These are phyloP conservation scores for Hemileia vastatrix DNA, from an alignment of 1,284 basidiomycete species.

Conservation along the genomic window DNA sequence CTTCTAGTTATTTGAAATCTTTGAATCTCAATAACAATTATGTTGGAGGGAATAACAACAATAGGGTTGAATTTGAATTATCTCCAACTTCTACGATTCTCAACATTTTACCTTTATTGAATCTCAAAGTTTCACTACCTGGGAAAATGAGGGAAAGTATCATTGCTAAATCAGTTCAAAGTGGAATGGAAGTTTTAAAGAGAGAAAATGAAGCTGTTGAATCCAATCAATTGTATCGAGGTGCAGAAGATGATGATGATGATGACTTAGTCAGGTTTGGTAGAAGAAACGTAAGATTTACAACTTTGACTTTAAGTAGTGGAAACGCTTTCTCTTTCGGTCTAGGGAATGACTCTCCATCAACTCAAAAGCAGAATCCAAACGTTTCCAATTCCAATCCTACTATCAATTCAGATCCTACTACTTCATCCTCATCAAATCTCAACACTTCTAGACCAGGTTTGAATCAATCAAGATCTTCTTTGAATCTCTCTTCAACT, in stretches of 20 bases:
- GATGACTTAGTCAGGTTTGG: not conserved
- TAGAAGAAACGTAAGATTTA: not conserved
- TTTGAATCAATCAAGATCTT: too few species aligned
- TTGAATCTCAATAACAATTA: too few species aligned
- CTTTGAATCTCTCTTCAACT: too few species aligned
- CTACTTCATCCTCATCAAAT: too few species aligned
- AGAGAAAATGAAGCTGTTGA: not conserved
- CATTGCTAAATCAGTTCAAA: not conserved
- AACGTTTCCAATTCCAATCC: too few species aligned
- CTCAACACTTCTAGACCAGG: too few species aligned
- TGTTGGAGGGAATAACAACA: too few species aligned
- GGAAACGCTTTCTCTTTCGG: not conserved
- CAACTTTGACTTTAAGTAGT: not conserved
- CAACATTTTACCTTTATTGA: too few species aligned
- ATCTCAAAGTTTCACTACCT: not conserved
- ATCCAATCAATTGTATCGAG: not conserved
- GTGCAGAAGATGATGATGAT: not conserved
- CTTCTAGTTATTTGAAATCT: too few species aligned
- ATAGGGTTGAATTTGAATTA: too few species aligned
- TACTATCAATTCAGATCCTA: too few species aligned
- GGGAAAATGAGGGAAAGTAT: not conserved
- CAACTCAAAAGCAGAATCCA: not conserved
- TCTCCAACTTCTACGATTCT: too few species aligned
- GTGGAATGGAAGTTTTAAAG: not conserved
- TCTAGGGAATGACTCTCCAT: not conserved